These are phyloP conservation scores for Millerago galiae DNA, from an alignment of 805 yeast species.

Conservation along the genomic window DNA sequence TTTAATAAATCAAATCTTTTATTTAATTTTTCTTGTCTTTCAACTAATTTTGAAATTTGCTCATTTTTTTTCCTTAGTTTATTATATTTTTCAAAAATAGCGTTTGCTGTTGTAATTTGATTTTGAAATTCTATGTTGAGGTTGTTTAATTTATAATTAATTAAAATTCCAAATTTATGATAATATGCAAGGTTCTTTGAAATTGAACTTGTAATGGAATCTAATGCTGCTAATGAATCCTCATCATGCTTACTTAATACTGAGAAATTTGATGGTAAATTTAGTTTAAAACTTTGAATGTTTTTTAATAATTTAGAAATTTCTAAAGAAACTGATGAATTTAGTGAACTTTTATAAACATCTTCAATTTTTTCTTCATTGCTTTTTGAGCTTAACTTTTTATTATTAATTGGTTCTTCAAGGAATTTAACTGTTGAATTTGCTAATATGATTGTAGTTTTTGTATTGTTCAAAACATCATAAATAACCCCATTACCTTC, in stretches of 20 bases:
- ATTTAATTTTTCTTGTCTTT: slow-evolving; percentile 29
- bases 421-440: neutral
- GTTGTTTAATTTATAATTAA: slow-evolving; percentile 30
- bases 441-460: neutral
- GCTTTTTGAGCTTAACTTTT: neutral
- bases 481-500: neutral
- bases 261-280: slow-evolving; percentile 4
- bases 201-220: slow-evolving; percentile 19
- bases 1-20: slow-evolving; percentile 27
- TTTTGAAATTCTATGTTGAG: slow-evolving; percentile 37
- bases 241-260: slow-evolving; percentile 10
- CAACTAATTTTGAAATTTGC: slow-evolving; percentile 15
- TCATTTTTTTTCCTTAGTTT: slow-evolving; percentile 11
- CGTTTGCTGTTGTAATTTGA: slow-evolving; percentile 29
- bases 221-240: slow-evolving; percentile 10
- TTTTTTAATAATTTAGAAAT: neutral
- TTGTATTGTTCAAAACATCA: neutral
- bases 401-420: neutral
- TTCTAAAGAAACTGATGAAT: neutral
- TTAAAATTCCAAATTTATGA: slow-evolving; percentile 28
- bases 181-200: slow-evolving; percentile 11
- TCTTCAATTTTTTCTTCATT: neutral
- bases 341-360: neutral
- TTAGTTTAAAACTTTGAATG: slow-evolving; percentile 1
- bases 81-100: slow-evolving; percentile 15